Percentiles rank a stretch among this genome's conserved stretches.
Evolutionary conservation across 2,329 filamentous ascomycete genomes (phyloP).

Genomic region (Dryadomyces quercivorus): DNA sequence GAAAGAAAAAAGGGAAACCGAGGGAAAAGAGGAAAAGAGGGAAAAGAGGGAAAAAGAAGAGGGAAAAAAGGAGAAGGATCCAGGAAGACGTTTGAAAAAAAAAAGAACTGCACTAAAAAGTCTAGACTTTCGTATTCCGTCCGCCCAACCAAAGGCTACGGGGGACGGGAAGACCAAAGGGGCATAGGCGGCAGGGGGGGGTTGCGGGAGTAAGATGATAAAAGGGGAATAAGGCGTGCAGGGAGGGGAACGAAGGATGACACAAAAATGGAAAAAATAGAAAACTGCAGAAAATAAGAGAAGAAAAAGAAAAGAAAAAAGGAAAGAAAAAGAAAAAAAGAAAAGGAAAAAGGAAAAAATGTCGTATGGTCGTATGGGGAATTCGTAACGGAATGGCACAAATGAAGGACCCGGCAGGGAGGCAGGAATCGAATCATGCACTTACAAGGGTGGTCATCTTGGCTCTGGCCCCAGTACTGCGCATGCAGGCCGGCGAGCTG

Average conservation of each 20-base stretch:
- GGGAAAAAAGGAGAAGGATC: not conserved
- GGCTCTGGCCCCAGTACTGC: conserved; percentile 12
- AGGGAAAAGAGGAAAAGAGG: not conserved
- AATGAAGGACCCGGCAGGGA: not conserved
- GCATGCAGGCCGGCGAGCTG: conserved; percentile 23
- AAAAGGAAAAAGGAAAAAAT: not conserved
- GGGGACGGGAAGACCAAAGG: no score
- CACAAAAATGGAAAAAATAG: not conserved
- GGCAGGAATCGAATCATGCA: not conserved
- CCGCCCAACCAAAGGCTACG: no score
- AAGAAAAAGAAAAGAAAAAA: not conserved
- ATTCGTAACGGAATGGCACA: no score
- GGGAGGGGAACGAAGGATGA: not conserved
- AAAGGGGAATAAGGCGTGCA: no score
- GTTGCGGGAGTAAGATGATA: no score
- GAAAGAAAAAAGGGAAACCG: not conserved
- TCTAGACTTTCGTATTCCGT: no score
- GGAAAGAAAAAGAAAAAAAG: no score
- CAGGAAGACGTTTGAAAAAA: not conserved
- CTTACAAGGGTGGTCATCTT: not conserved
- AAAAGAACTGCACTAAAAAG: not conserved
- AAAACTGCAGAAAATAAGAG: not conserved
- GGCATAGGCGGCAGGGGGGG: no score
- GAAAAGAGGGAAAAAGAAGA: not conserved
- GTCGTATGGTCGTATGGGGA: not conserved